Conservation (phyloP, 805 yeast species). For the Monosporozyma aerobia region DNA sequence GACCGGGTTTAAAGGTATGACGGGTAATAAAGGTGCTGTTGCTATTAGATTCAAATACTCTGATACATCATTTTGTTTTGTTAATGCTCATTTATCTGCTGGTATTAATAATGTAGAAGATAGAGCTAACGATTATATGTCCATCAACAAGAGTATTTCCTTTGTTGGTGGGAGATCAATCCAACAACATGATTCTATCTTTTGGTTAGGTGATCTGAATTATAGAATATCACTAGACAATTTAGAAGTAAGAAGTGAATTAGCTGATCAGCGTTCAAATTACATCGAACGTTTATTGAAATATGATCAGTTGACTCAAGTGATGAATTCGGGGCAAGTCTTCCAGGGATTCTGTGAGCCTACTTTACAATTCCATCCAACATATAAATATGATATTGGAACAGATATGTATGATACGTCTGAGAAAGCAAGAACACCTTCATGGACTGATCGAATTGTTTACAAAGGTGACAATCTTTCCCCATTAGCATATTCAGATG, state of each 20-base stretch:
- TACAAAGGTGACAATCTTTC: slow-evolving; percentile 47
- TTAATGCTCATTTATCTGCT: slow-evolving; percentile 91
- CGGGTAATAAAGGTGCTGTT: slow-evolving; percentile 95
- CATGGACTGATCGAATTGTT: slow-evolving; percentile 91
- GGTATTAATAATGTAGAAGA: slow-evolving; percentile 76
- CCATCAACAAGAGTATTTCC: slow-evolving; percentile 64
- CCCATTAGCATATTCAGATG: slow-evolving; percentile 61
- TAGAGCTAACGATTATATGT: slow-evolving; percentile 72
- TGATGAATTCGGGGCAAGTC: slow-evolving; percentile 61
- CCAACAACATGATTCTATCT: slow-evolving; percentile 72
- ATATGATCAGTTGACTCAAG: slow-evolving; percentile 70
- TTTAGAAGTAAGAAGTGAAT: slow-evolving; percentile 57
- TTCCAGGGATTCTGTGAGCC: slow-evolving; percentile 71
- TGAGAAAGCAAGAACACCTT: slow-evolving; percentile 86
- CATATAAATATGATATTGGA: slow-evolving; percentile 87
- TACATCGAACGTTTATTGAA: slow-evolving; percentile 41
- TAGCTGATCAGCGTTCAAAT: slow-evolving; percentile 37
- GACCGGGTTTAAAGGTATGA: slow-evolving; percentile 93
- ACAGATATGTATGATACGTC: slow-evolving; percentile 74
- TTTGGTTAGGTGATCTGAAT: slow-evolving; percentile 95
- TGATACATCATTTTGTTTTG: slow-evolving; percentile 67
- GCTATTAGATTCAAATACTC: slow-evolving; percentile 84
- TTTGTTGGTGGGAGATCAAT: slow-evolving; percentile 71
- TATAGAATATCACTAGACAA: slow-evolving; percentile 66
- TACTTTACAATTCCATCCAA: slow-evolving; percentile 71